Conservation (phyloP, 345 rosid genomes). For the Ceriops zippeliana region DNA sequence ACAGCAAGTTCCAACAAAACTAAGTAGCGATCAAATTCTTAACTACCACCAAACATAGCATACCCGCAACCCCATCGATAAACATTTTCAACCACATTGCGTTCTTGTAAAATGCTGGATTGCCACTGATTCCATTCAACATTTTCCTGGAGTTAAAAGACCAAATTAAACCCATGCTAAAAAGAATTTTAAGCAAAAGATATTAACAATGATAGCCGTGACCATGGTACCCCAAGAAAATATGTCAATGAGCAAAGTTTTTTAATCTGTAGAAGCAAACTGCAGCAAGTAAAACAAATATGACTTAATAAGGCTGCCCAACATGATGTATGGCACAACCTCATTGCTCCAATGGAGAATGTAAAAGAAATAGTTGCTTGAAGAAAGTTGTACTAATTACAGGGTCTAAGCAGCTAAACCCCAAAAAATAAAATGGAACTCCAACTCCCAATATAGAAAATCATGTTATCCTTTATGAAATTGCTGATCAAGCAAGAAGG, state of each 20-base stretch:
- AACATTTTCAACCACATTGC: conserved; percentile 88
- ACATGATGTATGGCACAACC: no score
- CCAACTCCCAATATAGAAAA: neutral
- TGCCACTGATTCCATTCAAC: conserved; percentile 88
- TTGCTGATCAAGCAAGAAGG: neutral
- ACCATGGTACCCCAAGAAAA: neutral
- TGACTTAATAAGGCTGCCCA: no score
- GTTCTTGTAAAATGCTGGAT: conserved; percentile 64
- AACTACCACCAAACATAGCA: conserved; percentile 15
- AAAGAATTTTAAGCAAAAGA: neutral
- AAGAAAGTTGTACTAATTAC: neutral
- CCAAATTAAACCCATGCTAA: conserved; percentile 20
- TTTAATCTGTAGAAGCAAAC: no score
- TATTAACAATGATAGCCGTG: neutral
- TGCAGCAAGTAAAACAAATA: no score
- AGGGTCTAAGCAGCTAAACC: no score
- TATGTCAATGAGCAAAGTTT: neutral
- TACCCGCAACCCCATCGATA: conserved; percentile 98
- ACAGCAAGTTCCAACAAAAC: neutral
- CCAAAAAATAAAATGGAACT: neutral
- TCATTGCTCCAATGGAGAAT: neutral
- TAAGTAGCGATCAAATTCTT: conserved; percentile 11
- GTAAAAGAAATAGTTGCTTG: neutral
- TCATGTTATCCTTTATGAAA: neutral
- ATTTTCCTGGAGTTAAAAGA: conserved; percentile 48